phyloP scores from a whole-genome alignment of 1,139 yeast genomes.

The Nakaseomyces bracarensis region DNA sequence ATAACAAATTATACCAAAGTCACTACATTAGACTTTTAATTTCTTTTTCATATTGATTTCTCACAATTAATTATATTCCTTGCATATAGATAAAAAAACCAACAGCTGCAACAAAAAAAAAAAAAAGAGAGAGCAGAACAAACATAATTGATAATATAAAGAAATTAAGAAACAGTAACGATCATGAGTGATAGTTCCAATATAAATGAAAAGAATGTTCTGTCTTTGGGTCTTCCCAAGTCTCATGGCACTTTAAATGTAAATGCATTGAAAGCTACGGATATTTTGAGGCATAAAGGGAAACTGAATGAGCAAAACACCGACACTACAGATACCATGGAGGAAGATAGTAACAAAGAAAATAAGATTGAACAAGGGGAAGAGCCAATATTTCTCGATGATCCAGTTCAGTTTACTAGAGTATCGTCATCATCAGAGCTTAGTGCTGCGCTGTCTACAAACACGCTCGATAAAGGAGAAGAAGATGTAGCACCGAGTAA shows the following conservation, averaged over 20 bases:
- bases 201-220: not conserved
- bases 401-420: conserved; percentile 35
- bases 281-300: conserved; percentile 1
- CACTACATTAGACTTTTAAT: too few relatives aligned
- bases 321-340: conserved; percentile 8
- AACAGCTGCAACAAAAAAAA: not conserved
- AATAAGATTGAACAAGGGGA: conserved; percentile 10
- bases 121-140: not conserved
- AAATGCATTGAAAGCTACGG: conserved; percentile 36
- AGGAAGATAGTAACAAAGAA: conserved; percentile 13
- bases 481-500: conserved; percentile 14
- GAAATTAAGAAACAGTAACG: not conserved
- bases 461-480: conserved; percentile 13
- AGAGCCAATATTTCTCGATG: conserved; percentile 29
- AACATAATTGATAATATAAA: not conserved
- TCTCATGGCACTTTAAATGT: conserved; percentile 56
- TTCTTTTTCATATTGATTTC: too few relatives aligned
- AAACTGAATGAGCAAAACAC: conserved; percentile 1
- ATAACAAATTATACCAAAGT: too few relatives aligned
- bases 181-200: not conserved
- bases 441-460: conserved; percentile 22
- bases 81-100: not conserved
- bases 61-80: too few relatives aligned
- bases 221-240: conserved; percentile 39
- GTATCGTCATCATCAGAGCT: conserved; percentile 33